A percentile compares a stretch with the other conserved stretches of the same genome.
Conservation (phyloP, 345 rosid genomes). For the Diplotaxis tenuifolia region DNA sequence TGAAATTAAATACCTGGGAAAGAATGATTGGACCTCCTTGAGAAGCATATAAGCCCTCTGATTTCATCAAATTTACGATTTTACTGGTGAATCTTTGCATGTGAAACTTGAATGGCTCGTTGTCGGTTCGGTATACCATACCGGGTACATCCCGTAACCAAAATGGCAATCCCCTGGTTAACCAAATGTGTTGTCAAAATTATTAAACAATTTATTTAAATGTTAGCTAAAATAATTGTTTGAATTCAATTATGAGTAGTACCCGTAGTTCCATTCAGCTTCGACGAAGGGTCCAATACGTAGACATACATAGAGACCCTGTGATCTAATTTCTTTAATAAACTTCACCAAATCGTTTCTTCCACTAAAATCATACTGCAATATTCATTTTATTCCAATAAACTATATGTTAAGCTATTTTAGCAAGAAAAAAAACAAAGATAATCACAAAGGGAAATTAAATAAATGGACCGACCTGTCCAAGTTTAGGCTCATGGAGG, state of each 20-base stretch:
- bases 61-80: slow-evolving; percentile 71
- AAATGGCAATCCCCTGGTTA: slow-evolving; percentile 76
- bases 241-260: neutral
- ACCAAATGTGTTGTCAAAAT: neutral
- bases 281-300: slow-evolving; percentile 87
- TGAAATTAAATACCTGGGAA: slow-evolving; percentile 55
- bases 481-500: slow-evolving; percentile 76
- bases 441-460: neutral
- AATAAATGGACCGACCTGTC: slow-evolving; percentile 48
- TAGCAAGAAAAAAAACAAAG: no score
- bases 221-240: neutral
- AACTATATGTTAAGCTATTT: slow-evolving; percentile 14
- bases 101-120: slow-evolving; percentile 71
- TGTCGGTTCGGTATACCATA: slow-evolving; percentile 67
- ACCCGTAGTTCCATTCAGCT: slow-evolving; percentile 92
- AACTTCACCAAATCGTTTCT: slow-evolving; percentile 70
- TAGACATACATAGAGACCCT: slow-evolving; percentile 72
- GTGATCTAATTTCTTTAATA: slow-evolving; percentile 67
- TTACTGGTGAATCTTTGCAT: slow-evolving; percentile 71
- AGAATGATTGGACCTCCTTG: slow-evolving; percentile 93
- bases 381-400: neutral
- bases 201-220: neutral
- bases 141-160: slow-evolving; percentile 84
- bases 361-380: slow-evolving; percentile 82
- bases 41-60: slow-evolving; percentile 73